phyloP scores from a whole-genome alignment of 2,329 filamentous ascomycete species.

The Huntiella omanensis region DNA sequence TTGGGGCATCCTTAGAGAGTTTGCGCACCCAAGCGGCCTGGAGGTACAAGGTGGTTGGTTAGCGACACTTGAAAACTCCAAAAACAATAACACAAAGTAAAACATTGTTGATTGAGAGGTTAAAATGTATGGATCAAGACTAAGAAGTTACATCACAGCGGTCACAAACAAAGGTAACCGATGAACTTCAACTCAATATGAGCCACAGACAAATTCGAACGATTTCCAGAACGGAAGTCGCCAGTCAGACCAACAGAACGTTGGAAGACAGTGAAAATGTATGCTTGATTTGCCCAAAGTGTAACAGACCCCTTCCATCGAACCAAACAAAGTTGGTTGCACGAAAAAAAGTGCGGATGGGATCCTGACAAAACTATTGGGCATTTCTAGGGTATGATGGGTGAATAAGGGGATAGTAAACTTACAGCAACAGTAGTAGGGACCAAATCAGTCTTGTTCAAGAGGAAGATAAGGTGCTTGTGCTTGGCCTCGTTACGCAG shows the following conservation, averaged over 20 bases:
- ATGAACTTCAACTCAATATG: conserved; percentile 94
- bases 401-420: conserved; percentile 18
- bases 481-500: conserved; percentile 77
- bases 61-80: too few relatives aligned
- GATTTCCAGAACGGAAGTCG: conserved; percentile 73
- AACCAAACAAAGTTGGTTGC: conserved; percentile 30
- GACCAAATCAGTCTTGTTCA: conserved; percentile 52
- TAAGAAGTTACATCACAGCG: conserved; percentile 78
- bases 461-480: conserved; percentile 53
- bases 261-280: conserved; percentile 22
- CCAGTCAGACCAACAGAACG: conserved; percentile 35
- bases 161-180: conserved; percentile 31
- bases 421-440: conserved; percentile 90
- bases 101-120: conserved; percentile 10
- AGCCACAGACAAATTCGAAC: conserved; percentile 61
- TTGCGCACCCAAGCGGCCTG: conserved; percentile 85
- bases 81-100: conserved; percentile 11
- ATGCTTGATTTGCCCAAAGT: conserved; percentile 85
- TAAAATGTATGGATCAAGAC: conserved; percentile 76
- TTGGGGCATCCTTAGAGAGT: conserved; percentile 81
- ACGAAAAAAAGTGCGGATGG: conserved; percentile 15
- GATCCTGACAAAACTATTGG: conserved; percentile 78
- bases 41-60: conserved; percentile 13
- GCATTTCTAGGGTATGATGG: conserved; percentile 17
- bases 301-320: conserved; percentile 92